Conservation (phyloP, 2,329 filamentous ascomycete species). For the Chaetomiaceae sp. region DNA sequence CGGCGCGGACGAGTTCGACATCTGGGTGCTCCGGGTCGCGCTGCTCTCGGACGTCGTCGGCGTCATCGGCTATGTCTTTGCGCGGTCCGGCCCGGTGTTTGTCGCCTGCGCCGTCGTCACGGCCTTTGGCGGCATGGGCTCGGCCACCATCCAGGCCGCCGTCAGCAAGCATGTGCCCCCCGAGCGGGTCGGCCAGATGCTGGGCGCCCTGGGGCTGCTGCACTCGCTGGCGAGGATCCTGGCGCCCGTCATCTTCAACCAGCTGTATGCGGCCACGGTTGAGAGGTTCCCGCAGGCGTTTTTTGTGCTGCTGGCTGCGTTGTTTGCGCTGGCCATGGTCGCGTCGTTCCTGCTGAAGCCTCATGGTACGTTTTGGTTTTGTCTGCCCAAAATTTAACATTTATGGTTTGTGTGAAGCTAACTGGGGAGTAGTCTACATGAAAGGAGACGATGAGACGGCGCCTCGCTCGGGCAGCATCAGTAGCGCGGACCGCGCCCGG, state of each 20-base stretch:
- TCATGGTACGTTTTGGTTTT: constrained; percentile 48
- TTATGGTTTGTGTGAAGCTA: constrained; percentile 1
- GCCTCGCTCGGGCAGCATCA: background rate
- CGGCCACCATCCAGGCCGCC: constrained; percentile 76
- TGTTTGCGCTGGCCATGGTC: constrained; percentile 63
- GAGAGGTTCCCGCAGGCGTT: constrained; percentile 73
- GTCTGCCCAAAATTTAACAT: background rate
- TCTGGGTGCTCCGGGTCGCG: constrained; percentile 69
- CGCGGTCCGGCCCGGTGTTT: constrained; percentile 59
- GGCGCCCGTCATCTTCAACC: constrained; percentile 77
- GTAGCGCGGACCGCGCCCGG: constrained; percentile 2
- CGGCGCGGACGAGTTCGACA: constrained; percentile 74
- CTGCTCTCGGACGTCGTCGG: constrained; percentile 74
- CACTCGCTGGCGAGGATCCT: constrained; percentile 77
- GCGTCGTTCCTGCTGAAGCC: constrained; percentile 68
- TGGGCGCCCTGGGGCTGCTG: constrained; percentile 81
- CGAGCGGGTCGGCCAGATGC: constrained; percentile 76
- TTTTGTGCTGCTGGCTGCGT: constrained; percentile 65
- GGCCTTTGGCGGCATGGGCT: constrained; percentile 76
- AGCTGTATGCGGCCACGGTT: constrained; percentile 79
- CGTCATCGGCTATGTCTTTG: constrained; percentile 67
- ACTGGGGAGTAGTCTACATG: constrained; percentile 22
- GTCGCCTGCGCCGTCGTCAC: constrained; percentile 67
- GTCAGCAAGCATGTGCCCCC: constrained; percentile 88
- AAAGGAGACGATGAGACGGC: constrained; percentile 17